These are phyloP conservation scores for Stagonosporopsis tanaceti DNA, from an alignment of 2,329 filamentous ascomycete genomes.

Conservation along the genomic window DNA sequence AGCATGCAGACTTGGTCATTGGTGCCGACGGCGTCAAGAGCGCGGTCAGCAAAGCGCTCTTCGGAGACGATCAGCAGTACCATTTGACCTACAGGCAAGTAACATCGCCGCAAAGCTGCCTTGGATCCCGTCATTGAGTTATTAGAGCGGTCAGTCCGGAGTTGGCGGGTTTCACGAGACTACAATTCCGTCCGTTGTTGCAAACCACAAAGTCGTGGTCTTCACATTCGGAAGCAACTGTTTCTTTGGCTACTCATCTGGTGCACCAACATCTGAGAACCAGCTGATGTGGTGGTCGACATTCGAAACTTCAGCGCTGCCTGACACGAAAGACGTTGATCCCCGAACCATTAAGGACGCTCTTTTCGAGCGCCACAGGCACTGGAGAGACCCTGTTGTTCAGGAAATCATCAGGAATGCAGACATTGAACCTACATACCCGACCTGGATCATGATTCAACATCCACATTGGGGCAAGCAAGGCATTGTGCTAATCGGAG, in stretches of 20 bases:
- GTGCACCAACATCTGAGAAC: not conserved
- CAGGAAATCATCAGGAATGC: not conserved
- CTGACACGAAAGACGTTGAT: not conserved
- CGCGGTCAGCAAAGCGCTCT: constrained; percentile 29
- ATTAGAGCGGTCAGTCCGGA: constrained; percentile 41
- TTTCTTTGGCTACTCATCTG: constrained; percentile 8
- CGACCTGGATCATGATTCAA: constrained; percentile 58
- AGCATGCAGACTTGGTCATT: constrained; percentile 40
- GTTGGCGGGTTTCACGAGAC: not conserved
- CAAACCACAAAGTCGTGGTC: not conserved
- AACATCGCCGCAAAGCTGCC: not conserved
- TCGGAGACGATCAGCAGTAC: constrained; percentile 26
- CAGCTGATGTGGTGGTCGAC: constrained; percentile 9
- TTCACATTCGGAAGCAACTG: constrained; percentile 4
- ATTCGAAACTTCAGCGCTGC: not conserved
- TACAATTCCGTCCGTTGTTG: not conserved
- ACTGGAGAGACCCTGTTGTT: constrained; percentile 1
- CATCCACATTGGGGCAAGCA: constrained; percentile 58
- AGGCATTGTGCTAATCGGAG: constrained; percentile 11
- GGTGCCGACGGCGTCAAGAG: constrained; percentile 43
- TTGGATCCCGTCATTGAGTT: not conserved
- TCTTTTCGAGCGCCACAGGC: not conserved
- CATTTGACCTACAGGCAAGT: constrained; percentile 29
- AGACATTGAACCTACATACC: constrained; percentile 49
- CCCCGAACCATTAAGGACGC: constrained; percentile 1